These are phyloP conservation scores for Acacia acuminata DNA, from an alignment of 306 rosid species.

Conservation along the genomic window DNA sequence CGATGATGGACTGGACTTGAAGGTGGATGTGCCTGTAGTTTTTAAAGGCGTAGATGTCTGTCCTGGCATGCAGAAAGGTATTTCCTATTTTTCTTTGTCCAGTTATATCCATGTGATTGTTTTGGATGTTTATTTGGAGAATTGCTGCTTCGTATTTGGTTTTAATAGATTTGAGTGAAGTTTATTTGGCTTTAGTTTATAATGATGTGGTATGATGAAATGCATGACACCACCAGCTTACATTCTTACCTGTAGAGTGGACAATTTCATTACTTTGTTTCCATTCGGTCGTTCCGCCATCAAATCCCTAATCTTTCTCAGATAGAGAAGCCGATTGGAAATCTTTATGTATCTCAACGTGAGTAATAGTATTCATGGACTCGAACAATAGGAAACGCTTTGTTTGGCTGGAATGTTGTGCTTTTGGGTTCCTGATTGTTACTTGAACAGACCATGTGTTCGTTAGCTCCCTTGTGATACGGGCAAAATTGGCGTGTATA, in stretches of 20 bases:
- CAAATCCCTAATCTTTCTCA: background rate
- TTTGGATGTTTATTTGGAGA: background rate
- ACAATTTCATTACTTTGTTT: background rate
- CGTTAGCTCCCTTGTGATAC: background rate
- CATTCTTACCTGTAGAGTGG: background rate
- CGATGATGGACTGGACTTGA: slow-evolving; percentile 76
- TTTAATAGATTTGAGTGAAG: background rate
- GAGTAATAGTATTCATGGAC: background rate
- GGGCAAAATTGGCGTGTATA: background rate
- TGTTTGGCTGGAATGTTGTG: background rate
- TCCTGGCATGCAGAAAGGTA: slow-evolving; percentile 89
- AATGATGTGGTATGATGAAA: background rate
- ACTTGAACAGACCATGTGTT: slow-evolving; percentile 6
- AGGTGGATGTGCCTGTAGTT: slow-evolving; percentile 82
- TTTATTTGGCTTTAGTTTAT: background rate
- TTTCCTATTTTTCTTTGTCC: background rate
- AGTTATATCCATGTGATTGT: background rate
- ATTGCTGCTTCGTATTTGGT: background rate
- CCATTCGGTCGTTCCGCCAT: background rate
- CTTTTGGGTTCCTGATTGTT: background rate
- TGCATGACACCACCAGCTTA: background rate
- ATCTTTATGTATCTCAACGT: background rate
- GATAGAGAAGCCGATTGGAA: background rate
- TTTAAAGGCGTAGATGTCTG: slow-evolving; percentile 81
- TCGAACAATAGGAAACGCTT: background rate